Evolutionary conservation across 2,329 filamentous ascomycete genomes (phyloP).

Genomic region (Colletotrichum sp.): DNA sequence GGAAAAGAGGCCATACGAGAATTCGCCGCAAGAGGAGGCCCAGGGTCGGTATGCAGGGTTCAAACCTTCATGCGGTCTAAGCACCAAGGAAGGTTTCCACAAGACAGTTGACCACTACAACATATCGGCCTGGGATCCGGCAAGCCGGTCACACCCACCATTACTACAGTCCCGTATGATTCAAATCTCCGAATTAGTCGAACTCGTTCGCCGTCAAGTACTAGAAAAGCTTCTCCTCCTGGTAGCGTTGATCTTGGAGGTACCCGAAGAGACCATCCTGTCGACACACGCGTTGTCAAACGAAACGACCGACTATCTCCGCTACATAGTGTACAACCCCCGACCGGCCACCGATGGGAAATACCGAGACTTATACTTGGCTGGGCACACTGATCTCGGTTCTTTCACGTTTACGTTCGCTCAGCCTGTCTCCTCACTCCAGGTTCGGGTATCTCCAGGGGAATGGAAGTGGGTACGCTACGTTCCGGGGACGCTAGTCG

Average conservation of each 20-base stretch:
- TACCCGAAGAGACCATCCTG: neutral
- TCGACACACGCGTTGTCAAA: neutral
- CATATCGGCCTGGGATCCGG: constrained; percentile 24
- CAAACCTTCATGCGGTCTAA: constrained; percentile 29
- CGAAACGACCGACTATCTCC: neutral
- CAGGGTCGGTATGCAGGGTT: constrained; percentile 32
- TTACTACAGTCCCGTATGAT: neutral
- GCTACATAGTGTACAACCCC: neutral
- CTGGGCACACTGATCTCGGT: constrained; percentile 54
- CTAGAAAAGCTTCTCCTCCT: neutral
- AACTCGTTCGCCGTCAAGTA: neutral
- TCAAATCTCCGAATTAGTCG: neutral
- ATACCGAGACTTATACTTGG: constrained; percentile 17
- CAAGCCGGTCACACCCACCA: constrained; percentile 20
- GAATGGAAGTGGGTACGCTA: constrained; percentile 51
- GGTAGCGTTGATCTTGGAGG: neutral
- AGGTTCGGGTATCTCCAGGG: constrained; percentile 43
- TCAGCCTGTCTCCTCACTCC: constrained; percentile 56
- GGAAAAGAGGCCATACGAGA: neutral
- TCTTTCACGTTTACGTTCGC: constrained; percentile 58
- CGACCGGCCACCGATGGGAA: neutral
- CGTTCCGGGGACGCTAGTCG: constrained; percentile 47
- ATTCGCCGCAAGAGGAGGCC: neutral
- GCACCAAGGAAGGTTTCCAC: constrained; percentile 16
- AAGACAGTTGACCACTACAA: constrained; percentile 8